Evolutionary conservation across 768 basidiomycete genomes (phyloP).

Genomic region (Saitozyma podzolica): DNA sequence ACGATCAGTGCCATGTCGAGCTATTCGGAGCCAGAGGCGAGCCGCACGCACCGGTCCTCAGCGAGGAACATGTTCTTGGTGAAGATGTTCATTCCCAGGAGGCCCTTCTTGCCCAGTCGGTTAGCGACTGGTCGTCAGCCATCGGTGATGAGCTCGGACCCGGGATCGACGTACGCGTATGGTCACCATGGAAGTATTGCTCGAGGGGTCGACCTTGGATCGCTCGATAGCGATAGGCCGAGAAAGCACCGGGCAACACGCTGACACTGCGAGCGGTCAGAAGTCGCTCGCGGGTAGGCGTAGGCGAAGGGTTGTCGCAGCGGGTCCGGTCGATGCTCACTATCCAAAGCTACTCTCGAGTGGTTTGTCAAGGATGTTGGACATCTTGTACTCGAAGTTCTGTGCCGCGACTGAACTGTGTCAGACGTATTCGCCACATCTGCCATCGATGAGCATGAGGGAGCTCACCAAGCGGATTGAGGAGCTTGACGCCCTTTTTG

Average conservation of each 20-base stretch:
- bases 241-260: slow-evolving; percentile 94
- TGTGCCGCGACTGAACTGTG: slow-evolving; percentile 79
- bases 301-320: too few species aligned
- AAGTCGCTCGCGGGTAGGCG: neutral
- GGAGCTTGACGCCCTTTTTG: slow-evolving; percentile 74
- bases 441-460: neutral
- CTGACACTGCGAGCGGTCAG: slow-evolving; percentile 59
- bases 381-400: slow-evolving; percentile 98
- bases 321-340: slow-evolving; percentile 3
- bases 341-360: slow-evolving; percentile 95
- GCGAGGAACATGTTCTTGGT: slow-evolving; percentile 83
- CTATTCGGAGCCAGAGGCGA: too few species aligned
- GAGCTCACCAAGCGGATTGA: slow-evolving; percentile 63
- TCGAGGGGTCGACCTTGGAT: slow-evolving; percentile 77
- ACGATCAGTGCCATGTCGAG: neutral
- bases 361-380: slow-evolving; percentile 81
- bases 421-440: neutral
- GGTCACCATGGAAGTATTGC: slow-evolving; percentile 62
- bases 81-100: slow-evolving; percentile 92
- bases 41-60: slow-evolving; percentile 61
- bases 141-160: neutral
- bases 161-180: slow-evolving; percentile 34
- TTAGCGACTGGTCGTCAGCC: slow-evolving; percentile 63
- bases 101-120: slow-evolving; percentile 87
- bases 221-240: slow-evolving; percentile 89